phyloP scores from a whole-genome alignment of 1,284 basidiomycete genomes.

The Fomitopsis pinicola region DNA sequence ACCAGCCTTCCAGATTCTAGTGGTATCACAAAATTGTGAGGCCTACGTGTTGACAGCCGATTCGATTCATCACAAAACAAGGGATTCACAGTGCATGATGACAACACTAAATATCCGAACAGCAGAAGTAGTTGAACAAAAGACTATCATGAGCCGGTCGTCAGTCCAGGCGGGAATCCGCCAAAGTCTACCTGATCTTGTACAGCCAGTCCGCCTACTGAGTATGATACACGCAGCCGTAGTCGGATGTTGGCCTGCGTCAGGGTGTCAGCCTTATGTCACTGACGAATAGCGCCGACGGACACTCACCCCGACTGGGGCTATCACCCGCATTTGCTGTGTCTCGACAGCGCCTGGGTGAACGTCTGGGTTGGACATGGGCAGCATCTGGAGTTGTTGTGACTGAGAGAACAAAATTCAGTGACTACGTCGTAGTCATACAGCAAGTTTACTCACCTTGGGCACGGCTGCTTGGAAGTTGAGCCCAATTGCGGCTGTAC shows the following conservation, averaged over 20 bases:
- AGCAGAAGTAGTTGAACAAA: background rate
- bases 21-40: too few relatives aligned
- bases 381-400: constrained; percentile 97
- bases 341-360: constrained; percentile 81
- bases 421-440: background rate
- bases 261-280: background rate
- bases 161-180: constrained; percentile 83
- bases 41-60: too few relatives aligned
- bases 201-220: constrained; percentile 59
- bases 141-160: constrained; percentile 29
- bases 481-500: constrained; percentile 51
- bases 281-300: background rate
- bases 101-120: constrained; percentile 13
- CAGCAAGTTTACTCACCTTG: constrained; percentile 55
- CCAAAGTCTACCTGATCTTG: constrained; percentile 96
- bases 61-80: background rate
- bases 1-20: too few relatives aligned
- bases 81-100: background rate
- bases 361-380: constrained; percentile 87
- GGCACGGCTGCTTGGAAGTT: constrained; percentile 99
- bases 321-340: constrained; percentile 92
- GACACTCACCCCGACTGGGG: constrained; percentile 77
- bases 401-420: constrained; percentile 49
- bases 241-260: constrained; percentile 78
- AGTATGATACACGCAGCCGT: constrained; percentile 82